These are phyloP conservation scores for Neonectria faginata DNA, from an alignment of 2,329 filamentous ascomycete genomes.

Conservation along the genomic window DNA sequence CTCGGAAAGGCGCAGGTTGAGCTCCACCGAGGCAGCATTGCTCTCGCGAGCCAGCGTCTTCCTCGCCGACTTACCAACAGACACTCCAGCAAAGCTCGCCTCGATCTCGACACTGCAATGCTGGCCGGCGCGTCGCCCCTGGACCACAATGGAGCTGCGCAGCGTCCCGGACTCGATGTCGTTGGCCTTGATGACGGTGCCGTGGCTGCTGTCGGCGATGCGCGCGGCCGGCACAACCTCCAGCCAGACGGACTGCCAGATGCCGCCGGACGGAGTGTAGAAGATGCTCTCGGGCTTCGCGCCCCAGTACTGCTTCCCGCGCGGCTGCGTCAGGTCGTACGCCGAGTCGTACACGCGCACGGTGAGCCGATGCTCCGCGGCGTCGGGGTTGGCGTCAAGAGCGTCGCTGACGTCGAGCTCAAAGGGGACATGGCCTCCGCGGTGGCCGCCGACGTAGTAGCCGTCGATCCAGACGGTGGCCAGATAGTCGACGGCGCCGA, in stretches of 20 bases:
- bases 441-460: constrained; percentile 63
- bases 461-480: constrained; percentile 69
- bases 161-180: constrained; percentile 65
- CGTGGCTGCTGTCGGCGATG: constrained; percentile 66
- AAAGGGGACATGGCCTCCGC: constrained; percentile 70
- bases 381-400: constrained; percentile 44
- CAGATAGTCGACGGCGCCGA: constrained; percentile 72
- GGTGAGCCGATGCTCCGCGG: constrained; percentile 57
- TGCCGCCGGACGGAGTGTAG: constrained; percentile 68
- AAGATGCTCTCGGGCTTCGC: constrained; percentile 71
- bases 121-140: constrained; percentile 61
- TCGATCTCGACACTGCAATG: constrained; percentile 65
- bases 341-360: constrained; percentile 73
- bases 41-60: constrained; percentile 61
- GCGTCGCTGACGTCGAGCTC: constrained; percentile 69
- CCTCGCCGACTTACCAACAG: constrained; percentile 57
- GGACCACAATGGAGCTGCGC: constrained; percentile 61
- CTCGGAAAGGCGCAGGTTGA: constrained; percentile 61
- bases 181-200: constrained; percentile 68
- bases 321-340: constrained; percentile 71
- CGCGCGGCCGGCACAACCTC: constrained; percentile 65
- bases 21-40: constrained; percentile 59
- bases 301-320: constrained; percentile 76
- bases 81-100: constrained; percentile 61
- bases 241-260: constrained; percentile 69